These are phyloP conservation scores for Eucalyptus cloeziana DNA, from an alignment of 345 rosid species.

Conservation along the genomic window DNA sequence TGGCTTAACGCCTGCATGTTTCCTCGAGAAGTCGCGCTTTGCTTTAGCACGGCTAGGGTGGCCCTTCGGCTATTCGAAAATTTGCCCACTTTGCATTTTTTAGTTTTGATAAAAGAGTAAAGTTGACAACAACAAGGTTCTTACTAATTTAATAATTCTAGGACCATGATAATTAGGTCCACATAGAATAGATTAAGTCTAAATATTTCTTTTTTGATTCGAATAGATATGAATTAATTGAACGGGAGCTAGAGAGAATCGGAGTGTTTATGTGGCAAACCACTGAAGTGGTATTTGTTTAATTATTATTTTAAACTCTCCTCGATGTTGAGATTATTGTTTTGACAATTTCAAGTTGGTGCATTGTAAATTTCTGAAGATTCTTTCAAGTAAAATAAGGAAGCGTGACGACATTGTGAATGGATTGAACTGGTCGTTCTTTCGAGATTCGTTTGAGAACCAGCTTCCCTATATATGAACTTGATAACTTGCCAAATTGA, in stretches of 20 bases:
- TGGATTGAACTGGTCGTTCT: neutral
- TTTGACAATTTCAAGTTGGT: neutral
- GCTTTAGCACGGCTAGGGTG: neutral
- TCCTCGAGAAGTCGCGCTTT: neutral
- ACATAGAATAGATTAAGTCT: neutral
- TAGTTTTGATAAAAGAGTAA: neutral
- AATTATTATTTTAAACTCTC: neutral
- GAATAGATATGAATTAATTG: neutral
- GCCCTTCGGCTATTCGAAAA: neutral
- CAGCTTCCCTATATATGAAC: neutral
- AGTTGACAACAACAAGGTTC: neutral
- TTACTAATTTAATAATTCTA: neutral
- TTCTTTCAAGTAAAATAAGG: neutral
- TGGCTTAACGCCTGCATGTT: neutral
- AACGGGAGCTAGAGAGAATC: fast-evolving
- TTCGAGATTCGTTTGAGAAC: neutral
- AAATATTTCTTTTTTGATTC: neutral
- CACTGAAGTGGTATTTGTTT: neutral
- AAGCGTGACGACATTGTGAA: neutral
- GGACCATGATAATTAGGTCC: neutral
- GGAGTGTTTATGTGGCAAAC: neutral
- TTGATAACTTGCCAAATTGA: neutral
- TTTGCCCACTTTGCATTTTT: neutral
- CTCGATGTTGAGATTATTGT: neutral
- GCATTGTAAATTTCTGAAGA: neutral